A percentile compares a stretch with the other conserved stretches of the same genome.
Evolutionary conservation across 75 land plant genomes (phyloP).

Genomic region (Cryptomeria japonica): DNA sequence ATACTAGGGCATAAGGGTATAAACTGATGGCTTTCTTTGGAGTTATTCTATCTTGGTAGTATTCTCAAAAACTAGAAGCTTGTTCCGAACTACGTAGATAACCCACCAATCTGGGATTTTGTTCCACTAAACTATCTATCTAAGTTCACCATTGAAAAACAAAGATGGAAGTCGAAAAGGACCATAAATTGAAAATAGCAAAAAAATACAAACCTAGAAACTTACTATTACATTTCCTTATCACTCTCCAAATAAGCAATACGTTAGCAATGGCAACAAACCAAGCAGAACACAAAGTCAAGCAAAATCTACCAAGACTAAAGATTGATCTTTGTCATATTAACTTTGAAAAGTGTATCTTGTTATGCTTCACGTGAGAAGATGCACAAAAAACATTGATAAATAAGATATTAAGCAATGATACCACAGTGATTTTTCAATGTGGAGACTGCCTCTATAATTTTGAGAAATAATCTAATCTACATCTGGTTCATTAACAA

Average conservation of each 20-base stretch:
- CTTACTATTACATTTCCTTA: background rate
- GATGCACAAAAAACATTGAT: background rate
- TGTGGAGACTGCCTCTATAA: background rate
- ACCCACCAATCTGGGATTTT: background rate
- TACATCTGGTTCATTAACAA: background rate
- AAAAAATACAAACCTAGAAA: background rate
- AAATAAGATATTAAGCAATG: background rate
- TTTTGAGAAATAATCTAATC: background rate
- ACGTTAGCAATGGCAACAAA: too few relatives aligned
- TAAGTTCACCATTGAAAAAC: background rate
- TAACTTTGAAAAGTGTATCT: background rate
- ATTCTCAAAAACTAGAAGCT: too few relatives aligned
- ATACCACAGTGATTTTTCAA: background rate
- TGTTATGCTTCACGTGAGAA: background rate
- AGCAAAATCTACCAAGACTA: background rate
- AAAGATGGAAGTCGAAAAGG: too few relatives aligned
- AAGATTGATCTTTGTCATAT: background rate
- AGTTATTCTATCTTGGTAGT: too few relatives aligned
- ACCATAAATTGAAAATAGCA: background rate
- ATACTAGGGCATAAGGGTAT: too few relatives aligned
- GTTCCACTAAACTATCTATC: background rate
- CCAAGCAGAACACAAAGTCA: too few relatives aligned
- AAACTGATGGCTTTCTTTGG: too few relatives aligned
- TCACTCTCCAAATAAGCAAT: too few relatives aligned
- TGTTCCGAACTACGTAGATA: too few relatives aligned